Conservation (phyloP, 345 rosid species). For the Populus pruinosa region DNA sequence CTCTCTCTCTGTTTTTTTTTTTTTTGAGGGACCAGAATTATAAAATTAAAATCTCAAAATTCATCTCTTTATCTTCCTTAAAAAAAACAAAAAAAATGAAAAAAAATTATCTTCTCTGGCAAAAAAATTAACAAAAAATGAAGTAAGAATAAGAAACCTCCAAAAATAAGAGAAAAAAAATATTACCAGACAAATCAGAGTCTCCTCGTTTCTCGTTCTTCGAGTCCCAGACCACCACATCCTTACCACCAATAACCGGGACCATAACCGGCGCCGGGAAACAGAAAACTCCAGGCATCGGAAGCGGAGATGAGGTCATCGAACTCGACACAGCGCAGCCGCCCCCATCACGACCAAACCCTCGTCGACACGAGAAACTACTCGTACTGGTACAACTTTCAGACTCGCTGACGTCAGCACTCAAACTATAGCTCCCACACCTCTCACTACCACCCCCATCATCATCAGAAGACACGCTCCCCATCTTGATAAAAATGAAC, state of each 20-base stretch:
- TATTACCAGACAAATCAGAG: slow-evolving; percentile 63
- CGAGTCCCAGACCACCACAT: slow-evolving; percentile 54
- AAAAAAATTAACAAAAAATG: not conserved
- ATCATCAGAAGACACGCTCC: slow-evolving; percentile 58
- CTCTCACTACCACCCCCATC: slow-evolving; percentile 66
- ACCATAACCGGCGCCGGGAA: slow-evolving; percentile 54
- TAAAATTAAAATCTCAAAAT: not conserved
- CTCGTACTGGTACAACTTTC: slow-evolving; percentile 70
- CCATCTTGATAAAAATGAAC: slow-evolving; percentile 32
- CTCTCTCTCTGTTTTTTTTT: too few relatives aligned
- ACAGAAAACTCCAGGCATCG: slow-evolving; percentile 31
- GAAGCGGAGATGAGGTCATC: slow-evolving; percentile 61
- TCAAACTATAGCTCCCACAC: slow-evolving; percentile 86
- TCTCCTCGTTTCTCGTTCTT: slow-evolving; percentile 58
- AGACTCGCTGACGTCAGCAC: slow-evolving; percentile 96
- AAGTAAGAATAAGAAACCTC: not conserved
- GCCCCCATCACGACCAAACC: slow-evolving; percentile 18
- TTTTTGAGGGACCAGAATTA: not conserved
- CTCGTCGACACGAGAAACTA: slow-evolving; percentile 66
- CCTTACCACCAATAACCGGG: slow-evolving; percentile 64
- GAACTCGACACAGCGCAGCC: slow-evolving; percentile 63
- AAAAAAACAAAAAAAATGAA: not conserved
- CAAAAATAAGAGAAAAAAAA: not conserved
- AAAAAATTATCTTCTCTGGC: too few relatives aligned
- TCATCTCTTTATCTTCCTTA: not conserved